Base-by-base conservation (phyloP, 257 asterid species). In the Solanum pinnatisectum region DNA sequence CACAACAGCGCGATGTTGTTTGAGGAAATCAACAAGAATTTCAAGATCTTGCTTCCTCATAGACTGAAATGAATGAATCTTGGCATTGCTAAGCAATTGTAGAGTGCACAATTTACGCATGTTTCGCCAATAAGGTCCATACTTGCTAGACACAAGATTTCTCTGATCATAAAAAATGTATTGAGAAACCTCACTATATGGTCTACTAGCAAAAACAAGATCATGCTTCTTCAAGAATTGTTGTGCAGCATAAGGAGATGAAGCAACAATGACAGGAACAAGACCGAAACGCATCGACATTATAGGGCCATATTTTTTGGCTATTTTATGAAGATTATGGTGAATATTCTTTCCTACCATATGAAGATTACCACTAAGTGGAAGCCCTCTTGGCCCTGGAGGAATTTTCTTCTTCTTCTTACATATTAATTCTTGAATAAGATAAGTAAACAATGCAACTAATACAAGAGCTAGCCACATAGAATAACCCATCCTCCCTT, bases 151-250 rank as follows among this genome's bases (percentile, higher is more conserved):
- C 67, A 81, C 16, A 4, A 81, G 27, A 52, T 81, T 52, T 81
- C 40, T 82, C 36, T 82, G 67, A 52, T 46, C 37, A 52, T 82
- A 27, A 42, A 46, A 52, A 33, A 82, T 82, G 86, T 46, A 87
- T 78, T 16, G 14, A 10, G 89, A 49, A 20, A 84, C 81, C 86
- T 87, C 82, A 42, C 56, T 20, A 11, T 59, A 52, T 7, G 89
- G 87, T 8, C 89, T 60, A 39, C 89, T 65, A 5, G 89, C 87
- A 46, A 40, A 87, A 59, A 83, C 63, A 3, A 65, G 87, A 87
- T 83, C 87, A 72, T 88, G 83, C 3, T 42, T 83, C 60, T 88
- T 88, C 44, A 88, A 82, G 65, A 85, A 88, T 14, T 70, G 90
- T 87, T 88, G 85, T 10, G 88, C 85, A 37, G 37, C 67, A 60